A percentile compares a stretch with the other conserved stretches of the same genome.
These are phyloP conservation scores for Chamaecrista fasciculata DNA, from an alignment of 306 rosid species.

Conservation along the genomic window DNA sequence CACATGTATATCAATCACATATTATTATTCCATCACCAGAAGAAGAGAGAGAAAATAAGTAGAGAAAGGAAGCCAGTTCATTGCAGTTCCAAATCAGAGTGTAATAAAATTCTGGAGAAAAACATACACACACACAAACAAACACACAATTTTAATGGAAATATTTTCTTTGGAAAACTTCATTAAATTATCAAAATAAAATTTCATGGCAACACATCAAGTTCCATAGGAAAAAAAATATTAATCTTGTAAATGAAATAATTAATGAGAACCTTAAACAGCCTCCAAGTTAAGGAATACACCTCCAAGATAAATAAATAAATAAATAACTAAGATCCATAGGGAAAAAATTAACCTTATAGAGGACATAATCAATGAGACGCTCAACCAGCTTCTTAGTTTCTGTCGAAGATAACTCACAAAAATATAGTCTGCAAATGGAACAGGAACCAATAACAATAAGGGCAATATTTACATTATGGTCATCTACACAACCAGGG, in stretches of 20 bases:
- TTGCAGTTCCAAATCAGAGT: slow-evolving; percentile 3
- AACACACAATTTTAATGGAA: too few species aligned
- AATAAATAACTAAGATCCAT: slow-evolving; percentile 40
- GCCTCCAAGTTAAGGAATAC: slow-evolving; percentile 72
- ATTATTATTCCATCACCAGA: slow-evolving; percentile 1
- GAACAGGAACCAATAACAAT: slow-evolving; percentile 25
- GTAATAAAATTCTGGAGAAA: neutral
- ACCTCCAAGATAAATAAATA: slow-evolving; percentile 58
- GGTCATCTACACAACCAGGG: neutral
- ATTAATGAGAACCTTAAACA: slow-evolving; percentile 72
- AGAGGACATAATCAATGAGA: slow-evolving; percentile 81
- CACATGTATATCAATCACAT: slow-evolving; percentile 12
- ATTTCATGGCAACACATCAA: neutral
- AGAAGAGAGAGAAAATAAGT: neutral
- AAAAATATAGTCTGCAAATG: slow-evolving; percentile 81
- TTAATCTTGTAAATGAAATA: slow-evolving; percentile 82
- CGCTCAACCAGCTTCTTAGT: slow-evolving; percentile 77
- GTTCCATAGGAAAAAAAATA: slow-evolving; percentile 9
- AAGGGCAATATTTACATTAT: slow-evolving; percentile 7
- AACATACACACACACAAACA: too few species aligned
- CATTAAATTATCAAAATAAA: slow-evolving; percentile 15
- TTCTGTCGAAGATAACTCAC: slow-evolving; percentile 79
- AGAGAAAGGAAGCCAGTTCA: slow-evolving; percentile 3
- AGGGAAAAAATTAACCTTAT: slow-evolving; percentile 61
- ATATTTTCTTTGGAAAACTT: neutral